Conservation (phyloP, 805 yeast genomes). For the Candida patagonica region DNA sequence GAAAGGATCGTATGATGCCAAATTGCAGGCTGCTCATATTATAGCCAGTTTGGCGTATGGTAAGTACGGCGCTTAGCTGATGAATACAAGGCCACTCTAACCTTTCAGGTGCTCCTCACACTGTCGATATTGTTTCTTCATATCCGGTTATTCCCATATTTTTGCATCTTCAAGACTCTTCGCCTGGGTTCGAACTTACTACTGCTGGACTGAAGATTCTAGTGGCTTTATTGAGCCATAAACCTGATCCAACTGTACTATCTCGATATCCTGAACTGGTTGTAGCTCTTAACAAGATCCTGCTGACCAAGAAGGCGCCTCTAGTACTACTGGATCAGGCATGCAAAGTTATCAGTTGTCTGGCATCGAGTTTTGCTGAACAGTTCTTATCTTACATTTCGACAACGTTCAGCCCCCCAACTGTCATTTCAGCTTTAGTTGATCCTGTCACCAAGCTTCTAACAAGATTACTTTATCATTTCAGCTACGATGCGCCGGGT, state of each 20-base stretch:
- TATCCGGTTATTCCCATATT: constrained; percentile 14
- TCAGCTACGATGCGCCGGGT: not conserved
- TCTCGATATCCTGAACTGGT: constrained; percentile 12
- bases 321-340: constrained; percentile 12
- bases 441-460: not conserved
- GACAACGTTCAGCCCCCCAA: not conserved
- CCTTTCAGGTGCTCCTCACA: too few species aligned
- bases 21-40: constrained; percentile 21
- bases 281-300: constrained; percentile 7
- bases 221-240: constrained; percentile 12
- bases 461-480: not conserved
- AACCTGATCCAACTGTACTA: constrained; percentile 11
- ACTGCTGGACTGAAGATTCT: constrained; percentile 11
- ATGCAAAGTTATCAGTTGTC: constrained; percentile 12
- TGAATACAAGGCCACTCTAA: too few species aligned
- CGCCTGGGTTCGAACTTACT: constrained; percentile 8
- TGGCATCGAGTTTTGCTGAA: not conserved
- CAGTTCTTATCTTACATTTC: not conserved
- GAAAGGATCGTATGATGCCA: constrained; percentile 11
- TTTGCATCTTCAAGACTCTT: constrained; percentile 2
- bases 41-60: constrained; percentile 27
- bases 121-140: not conserved
- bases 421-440: not conserved
- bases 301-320: constrained; percentile 10
- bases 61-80: constrained; percentile 8